Evolutionary conservation across 2,329 filamentous ascomycete species (phyloP).

Genomic region (Aspergillus floridensis): DNA sequence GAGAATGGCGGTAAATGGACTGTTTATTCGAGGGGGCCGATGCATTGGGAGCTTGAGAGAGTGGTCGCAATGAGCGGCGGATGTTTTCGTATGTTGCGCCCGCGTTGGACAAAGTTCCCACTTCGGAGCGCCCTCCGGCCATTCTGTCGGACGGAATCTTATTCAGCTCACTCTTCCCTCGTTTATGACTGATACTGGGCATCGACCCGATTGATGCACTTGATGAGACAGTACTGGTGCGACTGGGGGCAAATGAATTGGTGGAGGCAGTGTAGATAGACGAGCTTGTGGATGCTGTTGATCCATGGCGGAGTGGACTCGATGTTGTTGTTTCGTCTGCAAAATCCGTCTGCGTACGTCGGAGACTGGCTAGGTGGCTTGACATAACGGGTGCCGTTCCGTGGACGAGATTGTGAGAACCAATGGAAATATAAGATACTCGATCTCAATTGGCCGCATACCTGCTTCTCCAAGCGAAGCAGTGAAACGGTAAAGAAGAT

Average conservation of each 20-base stretch:
- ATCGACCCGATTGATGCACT: conserved; percentile 62
- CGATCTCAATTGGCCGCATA: conserved; percentile 39
- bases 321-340: conserved; percentile 38
- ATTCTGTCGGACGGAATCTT: conserved; percentile 48
- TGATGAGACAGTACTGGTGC: conserved; percentile 70
- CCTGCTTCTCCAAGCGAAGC: conserved; percentile 35
- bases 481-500: conserved; percentile 17
- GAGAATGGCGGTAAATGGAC: conserved; percentile 42
- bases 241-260: conserved; percentile 51
- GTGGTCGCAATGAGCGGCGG: conserved; percentile 72
- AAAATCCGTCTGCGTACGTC: conserved; percentile 40
- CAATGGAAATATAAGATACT: conserved; percentile 25
- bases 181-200: conserved; percentile 58
- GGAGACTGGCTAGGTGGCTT: conserved; percentile 35
- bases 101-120: conserved; percentile 40
- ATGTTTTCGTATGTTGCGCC: conserved; percentile 68
- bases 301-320: conserved; percentile 53
- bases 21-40: conserved; percentile 39
- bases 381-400: conserved; percentile 39
- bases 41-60: conserved; percentile 63
- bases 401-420: conserved; percentile 30
- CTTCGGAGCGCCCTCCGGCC: conserved; percentile 21
- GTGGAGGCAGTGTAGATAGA: conserved; percentile 52
- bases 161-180: conserved; percentile 71
- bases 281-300: conserved; percentile 55